These are phyloP conservation scores for Pseudozyma sp. DNA, from an alignment of 1,284 basidiomycete species.

Conservation along the genomic window DNA sequence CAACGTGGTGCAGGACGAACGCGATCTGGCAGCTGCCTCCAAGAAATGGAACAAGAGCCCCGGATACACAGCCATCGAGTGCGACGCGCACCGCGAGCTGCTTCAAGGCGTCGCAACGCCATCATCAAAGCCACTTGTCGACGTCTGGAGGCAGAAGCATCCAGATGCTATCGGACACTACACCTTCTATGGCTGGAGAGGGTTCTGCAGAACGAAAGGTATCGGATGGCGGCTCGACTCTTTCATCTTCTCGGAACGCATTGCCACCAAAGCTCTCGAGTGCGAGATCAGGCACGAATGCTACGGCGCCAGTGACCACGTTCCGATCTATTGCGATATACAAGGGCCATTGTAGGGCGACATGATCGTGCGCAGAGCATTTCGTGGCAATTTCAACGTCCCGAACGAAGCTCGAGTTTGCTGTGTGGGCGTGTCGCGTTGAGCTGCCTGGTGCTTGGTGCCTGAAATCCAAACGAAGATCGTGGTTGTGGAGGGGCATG, in stretches of 20 bases:
- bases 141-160: conserved; percentile 83
- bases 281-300: conserved; percentile 85
- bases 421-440: conserved; percentile 28
- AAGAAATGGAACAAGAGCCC: conserved; percentile 70
- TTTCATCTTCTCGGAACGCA: conserved; percentile 73
- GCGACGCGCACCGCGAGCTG: conserved; percentile 67
- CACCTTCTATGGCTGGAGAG: conserved; percentile 86
- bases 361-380: too few species aligned
- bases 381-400: too few species aligned
- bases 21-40: conserved; percentile 69
- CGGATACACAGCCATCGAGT: conserved; percentile 74
- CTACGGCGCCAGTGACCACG: conserved; percentile 84
- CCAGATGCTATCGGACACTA: conserved; percentile 76
- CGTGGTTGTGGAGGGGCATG: conserved; percentile 17
- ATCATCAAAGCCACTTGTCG: conserved; percentile 74
- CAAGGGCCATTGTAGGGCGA: conserved; percentile 34
- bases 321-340: conserved; percentile 72
- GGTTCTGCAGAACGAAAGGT: conserved; percentile 82
- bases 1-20: conserved; percentile 77
- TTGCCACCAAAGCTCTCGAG: conserved; percentile 76
- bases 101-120: conserved; percentile 60
- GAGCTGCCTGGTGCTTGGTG: conserved; percentile 19
- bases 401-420: too few species aligned
- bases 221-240: conserved; percentile 88
- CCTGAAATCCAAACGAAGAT: background rate